These are phyloP conservation scores for Rubia tinctorum DNA, from an alignment of 305 asterid species.

Conservation along the genomic window DNA sequence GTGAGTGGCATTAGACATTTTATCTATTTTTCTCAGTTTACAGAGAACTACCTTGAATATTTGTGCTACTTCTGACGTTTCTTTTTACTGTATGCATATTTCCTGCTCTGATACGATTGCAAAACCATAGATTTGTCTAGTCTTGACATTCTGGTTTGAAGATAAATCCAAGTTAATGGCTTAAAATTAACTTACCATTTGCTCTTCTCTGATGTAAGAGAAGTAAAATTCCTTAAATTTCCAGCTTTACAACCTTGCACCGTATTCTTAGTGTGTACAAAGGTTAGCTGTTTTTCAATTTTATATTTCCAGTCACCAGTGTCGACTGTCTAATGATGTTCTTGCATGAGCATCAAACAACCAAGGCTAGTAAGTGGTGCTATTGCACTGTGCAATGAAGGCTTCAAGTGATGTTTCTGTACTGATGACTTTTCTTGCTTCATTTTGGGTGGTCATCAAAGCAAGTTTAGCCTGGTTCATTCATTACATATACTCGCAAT, in stretches of 20 bases:
- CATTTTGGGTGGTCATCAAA: conserved; percentile 1
- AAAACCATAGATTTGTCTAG: neutral
- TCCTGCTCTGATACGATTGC: neutral
- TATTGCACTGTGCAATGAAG: neutral
- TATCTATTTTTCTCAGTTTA: neutral
- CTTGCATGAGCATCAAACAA: neutral
- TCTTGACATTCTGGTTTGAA: neutral
- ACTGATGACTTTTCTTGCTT: neutral
- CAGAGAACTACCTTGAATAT: neutral
- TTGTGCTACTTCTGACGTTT: neutral
- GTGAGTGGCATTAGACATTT: conserved; percentile 36
- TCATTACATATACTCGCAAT: neutral
- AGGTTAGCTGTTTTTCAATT: neutral
- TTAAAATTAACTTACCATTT: no score
- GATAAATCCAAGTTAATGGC: neutral
- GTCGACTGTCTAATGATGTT: neutral
- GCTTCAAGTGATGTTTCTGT: neutral
- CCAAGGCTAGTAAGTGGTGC: neutral
- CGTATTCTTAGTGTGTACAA: neutral
- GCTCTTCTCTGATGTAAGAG: neutral
- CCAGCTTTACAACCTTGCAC: neutral
- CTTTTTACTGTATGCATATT: neutral
- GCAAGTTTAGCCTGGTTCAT: no score
- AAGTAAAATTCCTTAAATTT: neutral
- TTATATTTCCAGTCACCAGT: neutral